Evolutionary conservation across 257 asterid species (phyloP), one percentile per base, ranked within the genome.

Genomic region (Lantana camara): DNA sequence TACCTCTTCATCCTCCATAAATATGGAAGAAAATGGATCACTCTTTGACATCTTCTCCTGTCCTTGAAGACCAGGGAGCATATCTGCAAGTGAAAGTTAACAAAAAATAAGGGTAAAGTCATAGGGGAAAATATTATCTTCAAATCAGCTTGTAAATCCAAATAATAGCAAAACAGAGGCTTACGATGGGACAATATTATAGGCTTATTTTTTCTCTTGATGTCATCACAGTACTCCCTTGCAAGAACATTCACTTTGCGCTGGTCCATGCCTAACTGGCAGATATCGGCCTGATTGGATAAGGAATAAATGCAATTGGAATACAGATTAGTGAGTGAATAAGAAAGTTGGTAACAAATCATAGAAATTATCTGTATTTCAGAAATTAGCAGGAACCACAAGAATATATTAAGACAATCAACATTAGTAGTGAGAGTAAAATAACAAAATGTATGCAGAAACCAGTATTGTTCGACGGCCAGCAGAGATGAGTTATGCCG

Each of bases 1-100:
- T 85, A 90, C 96, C 97, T 90, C 97, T 70, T 83, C 96, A 72
- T 90, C 97, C 75, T 90, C 97, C 96, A 90, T 90, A 77, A 57
- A 90, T 67, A 90, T 75, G 66, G 97, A 70, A 60, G 97, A 90
- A 16, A 92, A 76, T 17, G 92, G 83, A 29, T 85, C 96, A 66
- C 87, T 87, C 77, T 87, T 87, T 17, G 96, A 90, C 96, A 90
- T 90, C 83, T 85, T 90, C 70, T 82, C 97, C 69, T 87, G 97
- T 20, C 88, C 96, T 63, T 80, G 90, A 79, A 90, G 64, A 41
- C 96, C 97, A 68, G 92, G 96, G 29, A 87, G 91, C 97, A 90
- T 87, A 67, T 90, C 96, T 90, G 75, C 71, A 68, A 7, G 22
- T 30, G 38, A 62, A 68, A 60, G n/a, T n/a, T 22, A 38, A 63